Conservation (phyloP, 306 rosid genomes). For the Amphicarpaea edgeworthii region DNA sequence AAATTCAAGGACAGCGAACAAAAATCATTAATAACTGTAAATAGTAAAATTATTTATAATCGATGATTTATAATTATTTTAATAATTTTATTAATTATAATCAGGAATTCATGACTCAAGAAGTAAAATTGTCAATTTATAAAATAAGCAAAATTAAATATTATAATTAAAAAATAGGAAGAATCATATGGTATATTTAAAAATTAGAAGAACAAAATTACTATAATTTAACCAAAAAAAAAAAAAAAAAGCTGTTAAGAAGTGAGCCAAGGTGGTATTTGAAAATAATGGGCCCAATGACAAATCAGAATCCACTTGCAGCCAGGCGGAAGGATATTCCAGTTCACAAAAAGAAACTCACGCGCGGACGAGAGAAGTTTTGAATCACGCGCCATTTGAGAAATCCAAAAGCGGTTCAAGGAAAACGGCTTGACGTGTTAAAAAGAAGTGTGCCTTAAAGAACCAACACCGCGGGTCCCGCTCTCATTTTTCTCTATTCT, state of each 20-base stretch:
- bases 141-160: no score
- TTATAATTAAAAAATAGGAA: no score
- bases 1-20: no score
- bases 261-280: neutral
- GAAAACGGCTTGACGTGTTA: constrained; percentile 53
- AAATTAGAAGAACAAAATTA: no score
- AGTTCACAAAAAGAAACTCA: neutral
- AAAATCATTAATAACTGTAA: no score
- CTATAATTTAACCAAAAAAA: no score
- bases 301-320: neutral
- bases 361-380: neutral
- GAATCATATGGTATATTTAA: no score
- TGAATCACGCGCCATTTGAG: neutral
- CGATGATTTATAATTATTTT: no score
- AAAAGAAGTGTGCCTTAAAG: constrained; percentile 64
- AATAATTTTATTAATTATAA: no score
- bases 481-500: neutral
- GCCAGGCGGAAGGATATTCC: neutral
- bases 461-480: constrained; percentile 60
- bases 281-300: neutral
- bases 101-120: no score
- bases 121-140: no score
- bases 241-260: neutral
- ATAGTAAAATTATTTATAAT: no score
- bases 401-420: constrained; percentile 29